Evolutionary conservation across 192 early-diverging fungal species (phyloP).

Genomic region (Coemansia sp.): DNA sequence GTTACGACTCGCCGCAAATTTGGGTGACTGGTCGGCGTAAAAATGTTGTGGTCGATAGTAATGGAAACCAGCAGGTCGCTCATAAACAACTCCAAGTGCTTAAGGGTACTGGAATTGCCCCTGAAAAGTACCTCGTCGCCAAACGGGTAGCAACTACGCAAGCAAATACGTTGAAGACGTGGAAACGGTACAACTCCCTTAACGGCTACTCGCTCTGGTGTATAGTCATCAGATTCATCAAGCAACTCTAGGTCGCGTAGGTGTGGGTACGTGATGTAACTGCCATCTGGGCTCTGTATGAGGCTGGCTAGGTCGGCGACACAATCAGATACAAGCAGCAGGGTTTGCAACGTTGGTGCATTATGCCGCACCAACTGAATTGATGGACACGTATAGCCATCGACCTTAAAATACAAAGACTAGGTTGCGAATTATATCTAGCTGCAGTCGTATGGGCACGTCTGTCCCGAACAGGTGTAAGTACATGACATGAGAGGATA

Average conservation of each 20-base stretch:
- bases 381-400: not conserved
- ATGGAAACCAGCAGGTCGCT: not conserved
- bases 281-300: not conserved
- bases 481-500: not conserved
- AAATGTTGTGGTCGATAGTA: not conserved
- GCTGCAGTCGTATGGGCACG: not conserved
- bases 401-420: too few species aligned
- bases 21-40: not conserved
- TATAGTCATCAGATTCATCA: not conserved
- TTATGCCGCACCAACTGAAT: not conserved
- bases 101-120: not conserved
- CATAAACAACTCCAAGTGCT: not conserved
- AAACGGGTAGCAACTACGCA: constrained; percentile 1
- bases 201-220: not conserved
- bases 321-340: not conserved
- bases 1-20: not conserved
- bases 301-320: not conserved
- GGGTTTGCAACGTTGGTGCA: not conserved
- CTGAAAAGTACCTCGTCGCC: constrained; percentile 8
- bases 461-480: not conserved
- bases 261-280: not conserved
- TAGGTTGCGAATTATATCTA: not conserved
- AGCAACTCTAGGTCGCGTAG: not conserved
- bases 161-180: not conserved
- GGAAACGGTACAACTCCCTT: not conserved